Percentiles rank a stretch among this genome's conserved stretches.
These are phyloP conservation scores for Aspergillus puulaauensis DNA, from an alignment of 2,329 filamentous ascomycete species.

Conservation along the genomic window DNA sequence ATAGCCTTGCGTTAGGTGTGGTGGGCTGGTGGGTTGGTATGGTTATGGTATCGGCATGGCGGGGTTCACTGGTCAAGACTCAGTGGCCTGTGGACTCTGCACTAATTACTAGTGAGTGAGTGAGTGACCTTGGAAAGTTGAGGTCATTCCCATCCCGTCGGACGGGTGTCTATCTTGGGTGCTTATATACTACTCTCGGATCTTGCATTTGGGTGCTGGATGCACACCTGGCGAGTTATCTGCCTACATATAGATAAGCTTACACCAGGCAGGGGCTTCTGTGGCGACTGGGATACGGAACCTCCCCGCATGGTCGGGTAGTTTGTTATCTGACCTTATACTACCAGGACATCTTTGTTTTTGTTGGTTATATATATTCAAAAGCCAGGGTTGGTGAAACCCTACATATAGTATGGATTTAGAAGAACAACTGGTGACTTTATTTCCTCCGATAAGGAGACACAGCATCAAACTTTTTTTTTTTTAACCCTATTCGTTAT, in stretches of 20 bases:
- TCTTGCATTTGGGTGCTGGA: neutral
- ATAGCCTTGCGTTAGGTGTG: neutral
- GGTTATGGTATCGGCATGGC: too few species aligned
- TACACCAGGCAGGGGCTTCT: neutral
- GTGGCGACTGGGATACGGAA: neutral
- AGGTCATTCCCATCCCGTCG: too few species aligned
- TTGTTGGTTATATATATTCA: neutral
- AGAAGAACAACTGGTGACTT: neutral
- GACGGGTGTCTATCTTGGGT: neutral
- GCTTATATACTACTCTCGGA: neutral
- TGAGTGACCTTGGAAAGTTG: too few species aligned
- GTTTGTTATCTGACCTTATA: neutral
- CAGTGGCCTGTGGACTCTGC: too few species aligned
- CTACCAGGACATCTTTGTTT: neutral
- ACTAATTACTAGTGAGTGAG: too few species aligned
- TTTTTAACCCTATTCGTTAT: neutral
- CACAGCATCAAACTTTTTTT: neutral
- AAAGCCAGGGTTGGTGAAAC: neutral
- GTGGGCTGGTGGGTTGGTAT: too few species aligned
- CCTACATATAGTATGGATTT: neutral
- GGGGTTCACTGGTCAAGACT: too few species aligned
- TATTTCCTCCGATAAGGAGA: neutral
- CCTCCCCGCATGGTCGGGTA: neutral
- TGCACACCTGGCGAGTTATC: too few species aligned
- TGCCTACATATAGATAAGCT: neutral